phyloP scores from a whole-genome alignment of 2,329 filamentous ascomycete genomes.

The Penicillium sp. region DNA sequence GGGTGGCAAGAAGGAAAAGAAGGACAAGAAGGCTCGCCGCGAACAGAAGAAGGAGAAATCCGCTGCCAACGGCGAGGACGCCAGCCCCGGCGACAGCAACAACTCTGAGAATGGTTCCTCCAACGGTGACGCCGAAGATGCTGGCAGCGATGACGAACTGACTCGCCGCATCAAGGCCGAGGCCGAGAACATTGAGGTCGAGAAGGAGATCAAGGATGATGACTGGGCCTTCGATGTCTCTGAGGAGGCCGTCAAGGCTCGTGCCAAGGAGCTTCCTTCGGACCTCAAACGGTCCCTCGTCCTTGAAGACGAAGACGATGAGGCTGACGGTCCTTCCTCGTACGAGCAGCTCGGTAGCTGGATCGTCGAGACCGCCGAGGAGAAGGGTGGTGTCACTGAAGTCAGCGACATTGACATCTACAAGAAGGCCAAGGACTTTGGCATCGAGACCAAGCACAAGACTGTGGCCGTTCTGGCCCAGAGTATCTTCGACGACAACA shows the following conservation, averaged over 20 bases:
- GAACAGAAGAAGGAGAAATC: slow-evolving; percentile 69
- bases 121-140: slow-evolving; percentile 63
- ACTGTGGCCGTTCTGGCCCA: slow-evolving; percentile 87
- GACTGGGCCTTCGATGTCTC: slow-evolving; percentile 97
- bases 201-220: slow-evolving; percentile 69
- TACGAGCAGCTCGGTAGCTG: slow-evolving; percentile 93
- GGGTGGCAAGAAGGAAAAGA: slow-evolving; percentile 94
- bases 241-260: slow-evolving; percentile 88
- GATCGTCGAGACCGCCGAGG: slow-evolving; percentile 69
- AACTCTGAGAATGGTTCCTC: slow-evolving; percentile 57
- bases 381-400: slow-evolving; percentile 66
- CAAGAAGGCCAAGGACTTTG: slow-evolving; percentile 92
- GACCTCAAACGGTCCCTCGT: slow-evolving; percentile 91
- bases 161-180: slow-evolving; percentile 65
- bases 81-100: slow-evolving; percentile 61
- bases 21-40: slow-evolving; percentile 77
- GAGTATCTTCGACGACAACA: slow-evolving; percentile 87
- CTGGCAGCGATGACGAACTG: slow-evolving; percentile 85
- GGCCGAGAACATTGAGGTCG: slow-evolving; percentile 66
- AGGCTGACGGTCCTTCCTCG: slow-evolving; percentile 68
- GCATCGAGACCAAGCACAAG: slow-evolving; percentile 90
- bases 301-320: slow-evolving; percentile 70
- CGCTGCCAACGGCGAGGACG: slow-evolving; percentile 53
- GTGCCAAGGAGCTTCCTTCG: slow-evolving; percentile 84
- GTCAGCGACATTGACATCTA: slow-evolving; percentile 89